phyloP scores from a whole-genome alignment of 495 filamentous ascomycete genomes.

The Lentithecium fluviatile region DNA sequence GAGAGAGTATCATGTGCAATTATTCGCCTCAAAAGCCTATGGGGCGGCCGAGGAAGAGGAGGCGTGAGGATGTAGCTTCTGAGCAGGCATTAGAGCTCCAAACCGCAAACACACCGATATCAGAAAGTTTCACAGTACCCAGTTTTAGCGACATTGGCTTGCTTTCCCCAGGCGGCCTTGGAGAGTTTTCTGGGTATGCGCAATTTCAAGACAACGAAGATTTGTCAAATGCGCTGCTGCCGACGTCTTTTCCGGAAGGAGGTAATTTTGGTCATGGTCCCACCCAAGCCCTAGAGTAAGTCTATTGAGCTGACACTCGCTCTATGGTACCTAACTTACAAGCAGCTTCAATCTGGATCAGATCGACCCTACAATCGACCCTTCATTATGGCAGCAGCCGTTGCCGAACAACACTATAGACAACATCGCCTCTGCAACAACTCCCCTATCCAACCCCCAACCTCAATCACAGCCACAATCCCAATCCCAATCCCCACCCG shows the following conservation, averaged over 20 bases:
- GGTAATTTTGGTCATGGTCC: neutral
- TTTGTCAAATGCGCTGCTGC: neutral
- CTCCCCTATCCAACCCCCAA: too few species aligned
- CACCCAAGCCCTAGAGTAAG: conserved; percentile 14
- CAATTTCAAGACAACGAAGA: neutral
- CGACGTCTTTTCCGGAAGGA: neutral
- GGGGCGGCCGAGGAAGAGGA: conserved; percentile 42
- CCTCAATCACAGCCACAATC: too few species aligned
- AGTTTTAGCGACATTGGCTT: conserved; percentile 13
- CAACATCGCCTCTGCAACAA: too few species aligned
- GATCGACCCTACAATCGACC: conserved; percentile 16
- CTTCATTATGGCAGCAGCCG: conserved; percentile 12
- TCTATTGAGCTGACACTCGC: neutral
- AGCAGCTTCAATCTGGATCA: conserved; percentile 7
- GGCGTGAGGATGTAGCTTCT: conserved; percentile 24
- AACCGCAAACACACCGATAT: neutral
- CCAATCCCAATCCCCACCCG: neutral
- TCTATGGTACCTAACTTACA: neutral
- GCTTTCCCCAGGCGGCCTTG: neutral
- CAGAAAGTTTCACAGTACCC: conserved; percentile 4
- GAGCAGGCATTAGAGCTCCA: neutral
- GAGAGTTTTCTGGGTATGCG: neutral
- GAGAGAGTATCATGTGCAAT: conserved; percentile 39
- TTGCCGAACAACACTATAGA: too few species aligned
- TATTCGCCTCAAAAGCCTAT: conserved; percentile 44